These are phyloP conservation scores for Tylopilus felleus DNA, from an alignment of 768 basidiomycete genomes.

Conservation along the genomic window DNA sequence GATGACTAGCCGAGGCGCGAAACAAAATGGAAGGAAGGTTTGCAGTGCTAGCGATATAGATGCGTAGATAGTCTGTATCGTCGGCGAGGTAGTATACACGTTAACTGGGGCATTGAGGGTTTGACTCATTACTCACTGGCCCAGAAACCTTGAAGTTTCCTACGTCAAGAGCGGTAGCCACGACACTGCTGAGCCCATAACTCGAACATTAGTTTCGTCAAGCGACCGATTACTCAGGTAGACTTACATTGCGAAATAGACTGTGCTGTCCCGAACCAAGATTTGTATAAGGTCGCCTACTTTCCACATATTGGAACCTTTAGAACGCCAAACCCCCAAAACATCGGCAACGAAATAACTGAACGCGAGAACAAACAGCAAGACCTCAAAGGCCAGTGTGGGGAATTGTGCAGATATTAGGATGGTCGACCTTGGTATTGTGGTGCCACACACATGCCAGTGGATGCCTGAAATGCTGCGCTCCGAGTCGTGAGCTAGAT, in stretches of 20 bases:
- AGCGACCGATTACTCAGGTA: not conserved
- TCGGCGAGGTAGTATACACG: not conserved
- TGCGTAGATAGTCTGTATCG: slow-evolving; percentile 4
- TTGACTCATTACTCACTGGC: slow-evolving; percentile 1
- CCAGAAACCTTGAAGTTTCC: not conserved
- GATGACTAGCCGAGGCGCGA: slow-evolving; percentile 18
- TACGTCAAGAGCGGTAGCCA: slow-evolving; percentile 3
- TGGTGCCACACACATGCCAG: slow-evolving; percentile 4
- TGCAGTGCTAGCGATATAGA: slow-evolving; percentile 15
- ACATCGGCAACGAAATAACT: slow-evolving; percentile 5
- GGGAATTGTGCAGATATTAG: slow-evolving; percentile 6
- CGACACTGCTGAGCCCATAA: not conserved
- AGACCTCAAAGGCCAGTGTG: slow-evolving; percentile 11
- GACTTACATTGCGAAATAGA: slow-evolving; percentile 21
- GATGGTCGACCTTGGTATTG: not conserved
- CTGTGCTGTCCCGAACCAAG: slow-evolving; percentile 17
- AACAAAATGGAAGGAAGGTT: slow-evolving; percentile 14
- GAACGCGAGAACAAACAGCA: slow-evolving; percentile 16
- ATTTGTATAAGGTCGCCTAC: slow-evolving; percentile 10
- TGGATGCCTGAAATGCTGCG: not conserved
- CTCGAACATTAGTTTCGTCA: not conserved
- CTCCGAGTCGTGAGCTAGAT: slow-evolving; percentile 1
- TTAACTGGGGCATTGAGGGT: not conserved
- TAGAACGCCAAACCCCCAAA: slow-evolving; percentile 2
- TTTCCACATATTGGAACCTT: not conserved